These are phyloP conservation scores for Ascochyta lentis DNA, from an alignment of 2,329 filamentous ascomycete species.

Conservation along the genomic window DNA sequence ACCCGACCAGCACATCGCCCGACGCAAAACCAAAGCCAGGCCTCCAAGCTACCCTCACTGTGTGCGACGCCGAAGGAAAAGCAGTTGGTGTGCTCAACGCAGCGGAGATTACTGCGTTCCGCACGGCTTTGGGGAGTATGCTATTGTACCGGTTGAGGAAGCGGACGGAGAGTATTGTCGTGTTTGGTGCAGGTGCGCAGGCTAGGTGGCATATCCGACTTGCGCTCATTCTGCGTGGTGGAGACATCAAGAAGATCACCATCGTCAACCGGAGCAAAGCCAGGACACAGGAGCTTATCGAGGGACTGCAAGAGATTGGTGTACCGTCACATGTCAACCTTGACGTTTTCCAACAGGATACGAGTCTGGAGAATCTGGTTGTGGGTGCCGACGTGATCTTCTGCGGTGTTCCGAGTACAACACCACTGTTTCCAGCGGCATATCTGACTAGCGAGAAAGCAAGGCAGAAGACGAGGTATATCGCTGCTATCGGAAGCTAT, in stretches of 20 bases:
- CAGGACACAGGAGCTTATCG: conserved; percentile 19
- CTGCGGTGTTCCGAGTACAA: conserved; percentile 56
- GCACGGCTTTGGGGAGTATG: conserved; percentile 75
- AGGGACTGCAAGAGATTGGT: neutral
- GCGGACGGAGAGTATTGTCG: conserved; percentile 46
- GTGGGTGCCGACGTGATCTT: conserved; percentile 54
- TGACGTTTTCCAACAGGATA: neutral
- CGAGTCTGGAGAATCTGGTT: conserved; percentile 37
- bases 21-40: conserved; percentile 31
- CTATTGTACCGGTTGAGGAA: conserved; percentile 55
- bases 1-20: conserved; percentile 6
- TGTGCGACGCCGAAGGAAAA: conserved; percentile 58
- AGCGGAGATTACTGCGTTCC: conserved; percentile 77
- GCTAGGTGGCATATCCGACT: conserved; percentile 59
- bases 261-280: conserved; percentile 32
- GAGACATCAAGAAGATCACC: conserved; percentile 41
- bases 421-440: conserved; percentile 51
- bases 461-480: conserved; percentile 24
- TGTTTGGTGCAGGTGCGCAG: conserved; percentile 59
- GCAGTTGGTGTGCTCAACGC: conserved; percentile 75
- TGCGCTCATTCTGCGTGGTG: conserved; percentile 47
- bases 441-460: conserved; percentile 35
- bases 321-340: conserved; percentile 2
- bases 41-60: conserved; percentile 71
- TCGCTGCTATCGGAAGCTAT: conserved; percentile 40